Conservation (phyloP, 768 basidiomycete species). For the Antrodiella citrinella region DNA sequence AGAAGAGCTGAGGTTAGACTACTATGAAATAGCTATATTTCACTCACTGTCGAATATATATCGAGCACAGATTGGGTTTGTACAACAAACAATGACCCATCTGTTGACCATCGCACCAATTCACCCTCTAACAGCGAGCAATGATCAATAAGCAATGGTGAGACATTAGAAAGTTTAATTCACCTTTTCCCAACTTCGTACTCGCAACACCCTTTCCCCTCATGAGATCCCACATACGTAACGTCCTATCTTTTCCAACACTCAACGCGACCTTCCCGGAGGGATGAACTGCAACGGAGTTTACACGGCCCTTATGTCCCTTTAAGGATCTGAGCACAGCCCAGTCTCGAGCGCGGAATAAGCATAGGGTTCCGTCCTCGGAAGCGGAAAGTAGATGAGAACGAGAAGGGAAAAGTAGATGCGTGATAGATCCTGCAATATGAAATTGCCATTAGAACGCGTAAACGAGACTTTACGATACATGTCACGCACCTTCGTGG, state of each 20-base stretch:
- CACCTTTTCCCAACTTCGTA: constrained; percentile 84
- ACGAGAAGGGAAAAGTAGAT: constrained; percentile 77
- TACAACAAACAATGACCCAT: constrained; percentile 74
- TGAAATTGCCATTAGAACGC: background rate
- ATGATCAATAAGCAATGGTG: background rate
- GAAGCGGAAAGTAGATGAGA: constrained; percentile 89
- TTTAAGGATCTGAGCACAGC: constrained; percentile 77
- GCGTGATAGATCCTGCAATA: constrained; percentile 78
- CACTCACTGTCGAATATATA: constrained; percentile 68
- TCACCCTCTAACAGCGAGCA: constrained; percentile 63
- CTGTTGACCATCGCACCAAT: constrained; percentile 78
- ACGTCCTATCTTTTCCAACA: constrained; percentile 81
- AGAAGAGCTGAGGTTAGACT: constrained; percentile 1
- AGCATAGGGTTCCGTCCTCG: constrained; percentile 82
- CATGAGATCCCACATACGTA: constrained; percentile 99
- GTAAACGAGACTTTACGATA: no score
- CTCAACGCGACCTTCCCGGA: constrained; percentile 87
- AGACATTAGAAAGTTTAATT: constrained; percentile 13
- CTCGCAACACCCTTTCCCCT: constrained; percentile 85
- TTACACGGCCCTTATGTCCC: constrained; percentile 92
- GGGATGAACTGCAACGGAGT: constrained; percentile 86
- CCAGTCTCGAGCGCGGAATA: constrained; percentile 95
- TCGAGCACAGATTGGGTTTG: constrained; percentile 71
- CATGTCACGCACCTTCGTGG: constrained; percentile 62
- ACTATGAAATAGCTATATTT: background rate